phyloP scores from a whole-genome alignment of 805 yeast species.

The Saturnispora saitoi region DNA sequence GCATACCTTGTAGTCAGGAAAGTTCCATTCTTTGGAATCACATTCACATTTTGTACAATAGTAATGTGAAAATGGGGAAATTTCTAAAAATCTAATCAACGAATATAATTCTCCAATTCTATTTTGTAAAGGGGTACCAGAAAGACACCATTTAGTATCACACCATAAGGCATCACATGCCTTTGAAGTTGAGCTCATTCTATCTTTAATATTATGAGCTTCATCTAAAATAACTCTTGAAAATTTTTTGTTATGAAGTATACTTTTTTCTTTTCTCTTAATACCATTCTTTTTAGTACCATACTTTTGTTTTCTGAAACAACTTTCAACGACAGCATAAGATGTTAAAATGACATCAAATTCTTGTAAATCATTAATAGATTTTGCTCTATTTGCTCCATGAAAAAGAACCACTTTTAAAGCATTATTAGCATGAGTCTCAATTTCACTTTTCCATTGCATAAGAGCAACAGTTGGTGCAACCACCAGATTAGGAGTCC shows the following conservation, averaged over 20 bases:
- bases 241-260: constrained; percentile 65
- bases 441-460: constrained; percentile 96
- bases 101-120: constrained; percentile 96
- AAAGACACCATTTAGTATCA: constrained; percentile 77
- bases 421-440: constrained; percentile 65
- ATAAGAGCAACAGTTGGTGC: constrained; percentile 98
- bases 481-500: constrained; percentile 76
- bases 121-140: constrained; percentile 96
- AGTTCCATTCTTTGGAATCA: constrained; percentile 72
- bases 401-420: constrained; percentile 69
- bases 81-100: constrained; percentile 70
- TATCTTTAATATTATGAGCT: constrained; percentile 94
- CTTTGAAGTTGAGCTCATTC: constrained; percentile 87
- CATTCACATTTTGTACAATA: constrained; percentile 94
- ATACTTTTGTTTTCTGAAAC: constrained; percentile 67
- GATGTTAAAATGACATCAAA: constrained; percentile 86
- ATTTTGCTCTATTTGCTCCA: constrained; percentile 69
- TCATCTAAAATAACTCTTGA: constrained; percentile 89
- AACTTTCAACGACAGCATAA: constrained; percentile 85
- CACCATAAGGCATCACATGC: constrained; percentile 75
- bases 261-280: constrained; percentile 63
- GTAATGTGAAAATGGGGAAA: constrained; percentile 81
- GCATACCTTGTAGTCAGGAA: constrained; percentile 76
- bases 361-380: constrained; percentile 45
- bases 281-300: constrained; percentile 76